phyloP scores from a whole-genome alignment of 305 asterid genomes.

The Fraxinus latifolia region DNA sequence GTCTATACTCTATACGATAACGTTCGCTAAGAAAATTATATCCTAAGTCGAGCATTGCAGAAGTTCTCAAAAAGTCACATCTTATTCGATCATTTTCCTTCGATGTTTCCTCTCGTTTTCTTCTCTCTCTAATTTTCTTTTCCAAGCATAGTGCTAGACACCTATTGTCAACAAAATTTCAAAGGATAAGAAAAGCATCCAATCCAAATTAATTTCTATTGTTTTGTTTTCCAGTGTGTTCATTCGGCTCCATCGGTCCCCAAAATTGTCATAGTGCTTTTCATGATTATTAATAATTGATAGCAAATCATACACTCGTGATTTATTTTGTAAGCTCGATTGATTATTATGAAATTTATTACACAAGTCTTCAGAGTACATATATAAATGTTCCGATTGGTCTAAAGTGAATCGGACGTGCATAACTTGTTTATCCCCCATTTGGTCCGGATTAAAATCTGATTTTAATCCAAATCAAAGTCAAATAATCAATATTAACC shows the following conservation, averaged over 20 bases:
- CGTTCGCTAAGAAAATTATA: background rate
- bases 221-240: conserved; percentile 24
- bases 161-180: conserved; percentile 14
- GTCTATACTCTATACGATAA: too few relatives aligned
- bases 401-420: too few relatives aligned
- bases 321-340: background rate
- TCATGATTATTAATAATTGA: conserved; percentile 17
- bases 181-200: conserved; percentile 53
- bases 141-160: background rate
- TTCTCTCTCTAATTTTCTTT: background rate
- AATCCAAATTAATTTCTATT: conserved; percentile 37
- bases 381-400: background rate
- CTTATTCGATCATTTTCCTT: background rate
- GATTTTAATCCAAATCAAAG: too few relatives aligned
- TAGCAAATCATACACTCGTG: background rate
- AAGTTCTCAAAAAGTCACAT: background rate
- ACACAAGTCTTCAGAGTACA: background rate
- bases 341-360: background rate
- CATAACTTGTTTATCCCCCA: too few relatives aligned
- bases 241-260: conserved; percentile 31
- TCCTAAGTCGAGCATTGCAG: background rate
- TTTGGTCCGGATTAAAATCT: too few relatives aligned
- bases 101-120: background rate
- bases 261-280: conserved; percentile 27
- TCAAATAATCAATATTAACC: too few relatives aligned